Percentiles rank a stretch among this genome's conserved stretches.
phyloP scores from a whole-genome alignment of 73 alveolate genomes.

The Paraurostyla sp. region DNA sequence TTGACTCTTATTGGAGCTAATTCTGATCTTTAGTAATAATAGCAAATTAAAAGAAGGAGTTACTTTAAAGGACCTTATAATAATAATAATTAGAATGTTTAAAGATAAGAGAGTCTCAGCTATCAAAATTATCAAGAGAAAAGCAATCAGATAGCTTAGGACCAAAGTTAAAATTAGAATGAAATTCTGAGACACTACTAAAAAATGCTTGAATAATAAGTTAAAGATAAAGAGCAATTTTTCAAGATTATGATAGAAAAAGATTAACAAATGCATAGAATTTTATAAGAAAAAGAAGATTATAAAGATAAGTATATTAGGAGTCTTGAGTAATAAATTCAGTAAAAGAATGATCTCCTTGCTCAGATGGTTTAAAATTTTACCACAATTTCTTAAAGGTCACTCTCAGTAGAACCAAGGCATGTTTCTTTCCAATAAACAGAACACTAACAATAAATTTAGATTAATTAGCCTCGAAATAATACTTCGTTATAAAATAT shows the following conservation, averaged over 20 bases:
- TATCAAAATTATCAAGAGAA: no score
- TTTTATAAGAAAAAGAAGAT: neutral
- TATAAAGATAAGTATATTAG: slow-evolving; percentile 28
- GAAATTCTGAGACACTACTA: neutral
- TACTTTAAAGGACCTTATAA: no score
- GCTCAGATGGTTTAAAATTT: neutral
- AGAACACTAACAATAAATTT: neutral
- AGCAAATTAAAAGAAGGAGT: no score
- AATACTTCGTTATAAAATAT: no score
- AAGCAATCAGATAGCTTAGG: no score
- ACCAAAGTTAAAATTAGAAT: no score
- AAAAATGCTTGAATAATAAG: neutral
- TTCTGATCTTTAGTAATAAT: no score
- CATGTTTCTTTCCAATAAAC: neutral
- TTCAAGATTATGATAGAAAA: neutral
- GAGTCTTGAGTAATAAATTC: neutral
- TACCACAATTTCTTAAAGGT: neutral
- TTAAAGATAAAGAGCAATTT: neutral
- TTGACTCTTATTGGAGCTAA: no score
- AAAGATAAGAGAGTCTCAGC: no score
- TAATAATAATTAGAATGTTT: no score
- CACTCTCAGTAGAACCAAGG: slow-evolving; percentile 16
- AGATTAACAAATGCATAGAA: neutral
- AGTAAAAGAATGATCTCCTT: slow-evolving; percentile 1
- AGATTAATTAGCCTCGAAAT: no score